Evolutionary conservation across 441 rosid species (phyloP), one percentile per base, ranked within the genome.

Genomic region (Bruguiera hainesii): DNA sequence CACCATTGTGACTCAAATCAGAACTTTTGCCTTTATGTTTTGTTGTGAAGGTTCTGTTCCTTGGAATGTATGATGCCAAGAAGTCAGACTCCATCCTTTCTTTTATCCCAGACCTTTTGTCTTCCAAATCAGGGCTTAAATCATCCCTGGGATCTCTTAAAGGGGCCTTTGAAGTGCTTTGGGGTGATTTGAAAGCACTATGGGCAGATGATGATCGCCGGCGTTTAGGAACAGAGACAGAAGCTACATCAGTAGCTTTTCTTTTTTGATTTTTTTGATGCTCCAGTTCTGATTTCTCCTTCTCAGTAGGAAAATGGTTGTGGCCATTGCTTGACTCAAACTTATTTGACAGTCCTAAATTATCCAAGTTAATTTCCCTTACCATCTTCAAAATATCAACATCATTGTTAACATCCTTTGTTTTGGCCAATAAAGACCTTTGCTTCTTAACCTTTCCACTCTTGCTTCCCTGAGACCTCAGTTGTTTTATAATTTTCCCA

Each of bases 331-430:
- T 89, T 60, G 97, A 80, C 67, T 87, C 96, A 76, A 86, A 87
- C 76, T 83, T 90, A 70, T 78, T 78, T 71, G 90, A 50, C 69
- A 61, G 62, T 71, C 70, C 87, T 67, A 84, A 49, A 77, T 85
- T 85, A 83, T 86, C 96, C 79, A 86, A 73, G 75, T 93, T 93
- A 78, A 96, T 91, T 73, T 91, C 97, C 77, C 97, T 88, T 73
- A 89, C 99, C 97, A 90, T 78, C 79, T 87, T 83, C 81, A 93
- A 80, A 74, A 96, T 83, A 75, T 96, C 97, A 33, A 96, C 86
- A 80, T 86, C 97, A 75, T 72, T 84, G 76, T 80, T 89, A 76
- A 76, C 82, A 74, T 78, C 81, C 71, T 82, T 81, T 37, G 69
- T 73, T 75, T 83, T 86, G 71, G 79, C 80, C 18, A 80, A 73